phyloP scores from a whole-genome alignment of 768 basidiomycete species.

The Termitomyces sp. region DNA sequence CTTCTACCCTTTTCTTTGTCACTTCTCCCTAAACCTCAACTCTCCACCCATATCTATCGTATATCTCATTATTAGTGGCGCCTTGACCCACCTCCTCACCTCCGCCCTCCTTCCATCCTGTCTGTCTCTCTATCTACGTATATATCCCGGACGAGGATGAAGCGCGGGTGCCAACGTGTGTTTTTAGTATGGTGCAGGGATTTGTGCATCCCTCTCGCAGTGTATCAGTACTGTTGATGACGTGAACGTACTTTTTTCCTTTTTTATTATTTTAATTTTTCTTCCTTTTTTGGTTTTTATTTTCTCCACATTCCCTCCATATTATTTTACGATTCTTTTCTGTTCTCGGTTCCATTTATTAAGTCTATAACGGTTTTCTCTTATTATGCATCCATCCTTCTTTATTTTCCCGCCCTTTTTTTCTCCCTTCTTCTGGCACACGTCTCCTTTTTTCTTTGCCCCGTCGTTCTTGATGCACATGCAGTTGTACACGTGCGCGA shows the following conservation, averaged over 20 bases:
- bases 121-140: not conserved
- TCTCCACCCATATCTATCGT: not conserved
- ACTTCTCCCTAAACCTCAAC: not conserved
- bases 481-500: not conserved
- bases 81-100: not conserved
- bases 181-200: constrained; percentile 4
- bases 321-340: not conserved
- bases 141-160: constrained; percentile 2
- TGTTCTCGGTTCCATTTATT: not conserved
- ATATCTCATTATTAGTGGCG: constrained; percentile 3
- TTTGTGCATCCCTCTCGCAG: not conserved
- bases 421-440: not conserved
- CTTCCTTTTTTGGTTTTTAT: not conserved
- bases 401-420: not conserved
- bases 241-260: not conserved
- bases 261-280: not conserved
- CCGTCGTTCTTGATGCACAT: not conserved
- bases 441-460: not conserved
- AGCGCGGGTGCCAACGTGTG: not conserved
- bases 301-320: not conserved
- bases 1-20: too few relatives aligned
- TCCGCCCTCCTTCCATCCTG: not conserved
- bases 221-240: constrained; percentile 2
- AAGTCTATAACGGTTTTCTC: not conserved
- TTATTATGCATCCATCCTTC: too few relatives aligned